Conservation (phyloP, 2,329 filamentous ascomycete species). For the Colletotrichum ledebouriae region DNA sequence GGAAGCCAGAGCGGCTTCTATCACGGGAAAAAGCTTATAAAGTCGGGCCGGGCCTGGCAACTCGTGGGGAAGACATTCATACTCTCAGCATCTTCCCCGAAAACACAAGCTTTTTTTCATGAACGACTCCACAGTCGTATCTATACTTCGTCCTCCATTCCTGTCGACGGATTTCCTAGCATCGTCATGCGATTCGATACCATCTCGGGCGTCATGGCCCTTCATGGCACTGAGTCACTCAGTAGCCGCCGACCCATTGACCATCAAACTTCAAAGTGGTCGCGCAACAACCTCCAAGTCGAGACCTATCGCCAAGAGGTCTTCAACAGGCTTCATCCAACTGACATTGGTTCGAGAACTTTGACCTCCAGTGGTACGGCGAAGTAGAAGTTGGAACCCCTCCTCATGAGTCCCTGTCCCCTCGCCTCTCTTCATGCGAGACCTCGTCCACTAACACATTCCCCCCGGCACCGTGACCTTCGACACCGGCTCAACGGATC, state of each 20-base stretch:
- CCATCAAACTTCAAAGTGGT: not conserved
- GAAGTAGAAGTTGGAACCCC: constrained; percentile 14
- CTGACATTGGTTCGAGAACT: constrained; percentile 24
- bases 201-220: not conserved
- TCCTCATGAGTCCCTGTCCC: constrained; percentile 5
- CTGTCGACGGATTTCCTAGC: not conserved
- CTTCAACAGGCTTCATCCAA: not conserved
- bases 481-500: constrained; percentile 49
- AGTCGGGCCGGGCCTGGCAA: too few relatives aligned
- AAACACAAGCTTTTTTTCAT: too few relatives aligned
- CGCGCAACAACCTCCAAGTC: not conserved
- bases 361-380: constrained; percentile 23
- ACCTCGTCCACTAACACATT: not conserved
- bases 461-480: constrained; percentile 49
- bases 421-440: too few relatives aligned
- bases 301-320: not conserved
- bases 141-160: too few relatives aligned
- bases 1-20: too few relatives aligned
- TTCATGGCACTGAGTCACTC: not conserved
- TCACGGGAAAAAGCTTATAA: too few relatives aligned
- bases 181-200: not conserved
- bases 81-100: too few relatives aligned
- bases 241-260: constrained; percentile 1
- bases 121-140: too few relatives aligned
- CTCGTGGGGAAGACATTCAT: too few relatives aligned